Base-by-base conservation (phyloP, 495 filamentous ascomycete genomes). In the Terfezia claveryi region DNA sequence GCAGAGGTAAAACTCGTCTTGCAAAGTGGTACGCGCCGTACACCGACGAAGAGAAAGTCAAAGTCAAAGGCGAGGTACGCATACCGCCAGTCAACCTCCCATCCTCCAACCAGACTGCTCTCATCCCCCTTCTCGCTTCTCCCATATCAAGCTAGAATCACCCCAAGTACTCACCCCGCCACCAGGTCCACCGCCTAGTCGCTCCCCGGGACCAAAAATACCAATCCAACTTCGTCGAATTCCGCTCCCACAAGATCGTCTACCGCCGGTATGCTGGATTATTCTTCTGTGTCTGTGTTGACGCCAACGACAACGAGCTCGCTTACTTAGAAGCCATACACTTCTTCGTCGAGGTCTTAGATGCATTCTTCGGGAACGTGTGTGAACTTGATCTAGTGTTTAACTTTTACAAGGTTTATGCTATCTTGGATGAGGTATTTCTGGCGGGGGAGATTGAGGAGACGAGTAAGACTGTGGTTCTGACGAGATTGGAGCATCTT, bases 11-110 rank as follows among this genome's bases (percentile, higher is more conserved):
- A 73, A 98, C 91, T 62, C 84, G 91, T 38, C 80, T 98, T 54
- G 91, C 91, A 54, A 98, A 98, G 73, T 98, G 88, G 88, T 98
- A 98, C 72, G 83, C 85, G 59, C 88, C 91, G 49, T 95, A 95
- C 76, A 88, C 79, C 71, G 63, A 66, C 46, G 64, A 66, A 37
- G 64, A 66, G 41, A 66, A 66, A 36, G 62, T 66, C 38, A 65
- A 65, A 52, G 57, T 66, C 37, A 66, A 66, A 38, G 64, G 64
- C 62, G 64, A 66, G 53, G 62, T 59, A 36, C 41, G 20, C 1
- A 2, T 2, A 20, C 2, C 20, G 20, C 20, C 20, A 20, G 20
- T 20, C 20, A 20, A 20, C 20, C 20, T 20, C 20, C 20, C 20
- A 20, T 20, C 20, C 20, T 2, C 63, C 0, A 46, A 6, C 4